Evolutionary conservation across 306 rosid genomes (phyloP).

Genomic region (Elaeagnus macrophylla): DNA sequence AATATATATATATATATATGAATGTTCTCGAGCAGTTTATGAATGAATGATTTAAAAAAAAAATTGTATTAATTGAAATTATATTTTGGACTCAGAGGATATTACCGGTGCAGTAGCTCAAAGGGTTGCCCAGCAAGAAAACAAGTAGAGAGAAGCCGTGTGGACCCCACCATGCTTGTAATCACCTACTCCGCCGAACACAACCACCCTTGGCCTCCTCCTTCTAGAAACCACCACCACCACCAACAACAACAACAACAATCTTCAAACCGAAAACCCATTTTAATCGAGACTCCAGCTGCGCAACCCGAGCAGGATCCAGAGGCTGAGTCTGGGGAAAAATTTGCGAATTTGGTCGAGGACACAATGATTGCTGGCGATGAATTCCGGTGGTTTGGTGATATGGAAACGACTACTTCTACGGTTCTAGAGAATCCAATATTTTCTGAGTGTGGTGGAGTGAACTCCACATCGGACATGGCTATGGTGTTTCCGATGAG

Average conservation of each 20-base stretch:
- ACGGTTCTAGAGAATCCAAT: conserved; percentile 47
- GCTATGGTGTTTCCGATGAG: conserved; percentile 57
- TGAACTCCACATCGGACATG: conserved; percentile 27
- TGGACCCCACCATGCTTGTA: conserved; percentile 80
- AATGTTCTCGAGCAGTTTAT: no score
- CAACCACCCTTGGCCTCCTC: conserved; percentile 68
- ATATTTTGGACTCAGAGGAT: conserved; percentile 43
- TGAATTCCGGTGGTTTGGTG: conserved; percentile 64
- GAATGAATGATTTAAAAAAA: neutral
- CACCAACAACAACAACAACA: conserved; percentile 10
- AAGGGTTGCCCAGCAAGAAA: conserved; percentile 96
- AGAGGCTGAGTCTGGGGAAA: conserved; percentile 22
- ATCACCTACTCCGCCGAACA: conserved; percentile 83
- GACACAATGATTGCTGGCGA: conserved; percentile 26
- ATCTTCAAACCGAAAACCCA: neutral
- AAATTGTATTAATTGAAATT: neutral
- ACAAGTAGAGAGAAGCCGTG: conserved; percentile 78
- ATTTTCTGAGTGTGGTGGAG: conserved; percentile 23
- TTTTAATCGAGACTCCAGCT: conserved; percentile 5
- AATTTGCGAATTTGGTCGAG: conserved; percentile 29
- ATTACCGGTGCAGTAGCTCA: conserved; percentile 80
- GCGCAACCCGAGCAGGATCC: conserved; percentile 8
- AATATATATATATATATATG: no score
- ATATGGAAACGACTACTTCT: conserved; percentile 56
- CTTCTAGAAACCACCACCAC: conserved; percentile 40